These are phyloP conservation scores for Rickenella mellea DNA, from an alignment of 768 basidiomycete genomes.

Conservation along the genomic window DNA sequence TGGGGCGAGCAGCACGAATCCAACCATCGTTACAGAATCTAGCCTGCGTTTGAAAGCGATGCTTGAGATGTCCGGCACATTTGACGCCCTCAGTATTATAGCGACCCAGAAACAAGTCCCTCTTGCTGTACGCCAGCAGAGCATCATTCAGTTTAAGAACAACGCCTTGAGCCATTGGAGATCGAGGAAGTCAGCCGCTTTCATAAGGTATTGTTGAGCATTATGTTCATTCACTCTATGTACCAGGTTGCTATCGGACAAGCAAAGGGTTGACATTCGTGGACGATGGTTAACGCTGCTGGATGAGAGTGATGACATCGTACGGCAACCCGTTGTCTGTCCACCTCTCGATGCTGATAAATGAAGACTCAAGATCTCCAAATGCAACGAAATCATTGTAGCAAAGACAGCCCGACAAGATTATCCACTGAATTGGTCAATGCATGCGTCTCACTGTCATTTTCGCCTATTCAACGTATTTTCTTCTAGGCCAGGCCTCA, in stretches of 20 bases:
- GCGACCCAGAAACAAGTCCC: slow-evolving; percentile 54
- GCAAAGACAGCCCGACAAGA: slow-evolving; percentile 73
- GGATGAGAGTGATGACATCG: slow-evolving; percentile 71
- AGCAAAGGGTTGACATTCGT: slow-evolving; percentile 59
- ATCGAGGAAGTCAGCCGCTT: slow-evolving; percentile 51
- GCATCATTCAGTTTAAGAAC: slow-evolving; percentile 88
- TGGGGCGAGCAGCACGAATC: slow-evolving; percentile 67
- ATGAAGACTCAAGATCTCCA: slow-evolving; percentile 48
- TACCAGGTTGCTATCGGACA: slow-evolving; percentile 55
- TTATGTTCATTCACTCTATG: slow-evolving; percentile 7
- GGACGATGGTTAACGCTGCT: slow-evolving; percentile 55
- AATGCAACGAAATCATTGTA: slow-evolving; percentile 67
- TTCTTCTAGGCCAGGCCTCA: slow-evolving; percentile 53
- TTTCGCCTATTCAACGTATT: neutral
- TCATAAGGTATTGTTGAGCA: neutral
- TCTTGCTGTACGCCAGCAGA: slow-evolving; percentile 61
- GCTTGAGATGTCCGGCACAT: slow-evolving; percentile 60
- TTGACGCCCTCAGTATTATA: slow-evolving; percentile 64
- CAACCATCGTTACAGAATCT: slow-evolving; percentile 35
- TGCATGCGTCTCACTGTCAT: slow-evolving; percentile 7
- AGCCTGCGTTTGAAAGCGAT: slow-evolving; percentile 57
- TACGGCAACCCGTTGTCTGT: slow-evolving; percentile 20
- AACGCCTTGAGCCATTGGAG: slow-evolving; percentile 66
- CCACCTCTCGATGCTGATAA: slow-evolving; percentile 4
- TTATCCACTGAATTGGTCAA: slow-evolving; percentile 63